A percentile compares a stretch with the other conserved stretches of the same genome.
phyloP scores from a whole-genome alignment of 2,329 filamentous ascomycete genomes.

The Aspergillus floridensis region DNA sequence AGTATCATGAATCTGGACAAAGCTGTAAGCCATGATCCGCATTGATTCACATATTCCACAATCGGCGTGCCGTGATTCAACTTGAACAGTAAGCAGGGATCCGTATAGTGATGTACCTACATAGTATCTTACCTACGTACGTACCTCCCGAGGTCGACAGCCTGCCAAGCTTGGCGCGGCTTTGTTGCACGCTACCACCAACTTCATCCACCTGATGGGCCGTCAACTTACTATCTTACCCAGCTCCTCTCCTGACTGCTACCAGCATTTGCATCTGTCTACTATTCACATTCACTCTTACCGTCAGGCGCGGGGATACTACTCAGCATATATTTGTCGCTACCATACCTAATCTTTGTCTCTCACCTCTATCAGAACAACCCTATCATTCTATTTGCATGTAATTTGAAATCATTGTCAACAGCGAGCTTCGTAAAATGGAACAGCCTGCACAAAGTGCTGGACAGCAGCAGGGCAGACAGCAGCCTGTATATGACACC shows the following conservation, averaged over 20 bases:
- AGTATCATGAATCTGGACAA: no score
- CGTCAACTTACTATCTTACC: neutral
- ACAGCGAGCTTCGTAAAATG: slow-evolving; percentile 41
- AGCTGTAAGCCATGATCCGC: no score
- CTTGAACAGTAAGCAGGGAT: no score
- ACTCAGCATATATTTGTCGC: neutral
- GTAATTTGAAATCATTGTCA: neutral
- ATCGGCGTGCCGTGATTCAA: no score
- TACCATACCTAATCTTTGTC: neutral
- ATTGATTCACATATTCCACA: no score
- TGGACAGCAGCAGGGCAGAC: slow-evolving; percentile 59
- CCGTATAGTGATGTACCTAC: no score
- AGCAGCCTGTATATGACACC: slow-evolving; percentile 68
- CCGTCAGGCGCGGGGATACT: neutral
- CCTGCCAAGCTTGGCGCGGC: neutral
- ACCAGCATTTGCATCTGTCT: neutral
- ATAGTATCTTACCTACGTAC: no score
- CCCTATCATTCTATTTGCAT: neutral
- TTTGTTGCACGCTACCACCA: neutral
- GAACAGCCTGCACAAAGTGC: slow-evolving; percentile 55
- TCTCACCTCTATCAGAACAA: neutral
- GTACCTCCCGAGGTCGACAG: no score
- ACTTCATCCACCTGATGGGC: neutral
- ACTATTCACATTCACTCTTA: neutral
- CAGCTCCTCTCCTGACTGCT: neutral